These are phyloP conservation scores for Ciborinia camelliae DNA, from an alignment of 2,329 filamentous ascomycete genomes.

Conservation along the genomic window DNA sequence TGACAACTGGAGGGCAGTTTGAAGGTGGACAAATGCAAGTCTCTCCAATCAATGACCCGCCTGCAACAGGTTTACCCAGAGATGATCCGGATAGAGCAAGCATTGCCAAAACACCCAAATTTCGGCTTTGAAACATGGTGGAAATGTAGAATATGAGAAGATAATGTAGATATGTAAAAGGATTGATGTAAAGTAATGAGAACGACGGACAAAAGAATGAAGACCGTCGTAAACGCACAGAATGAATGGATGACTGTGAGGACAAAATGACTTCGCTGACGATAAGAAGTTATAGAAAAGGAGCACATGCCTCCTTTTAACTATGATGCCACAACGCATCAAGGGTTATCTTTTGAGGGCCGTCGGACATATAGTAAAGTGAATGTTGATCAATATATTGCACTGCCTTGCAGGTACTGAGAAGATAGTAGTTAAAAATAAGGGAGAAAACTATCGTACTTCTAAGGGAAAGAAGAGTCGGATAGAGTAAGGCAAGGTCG, in stretches of 20 bases:
- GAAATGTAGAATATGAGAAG: not conserved
- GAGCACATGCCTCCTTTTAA: not conserved
- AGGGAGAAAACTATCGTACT: not conserved
- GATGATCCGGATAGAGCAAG: slow-evolving; percentile 15
- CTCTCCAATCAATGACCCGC: slow-evolving; percentile 9
- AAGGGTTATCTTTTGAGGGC: not conserved
- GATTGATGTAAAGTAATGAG: not conserved
- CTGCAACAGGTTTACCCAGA: slow-evolving; percentile 19
- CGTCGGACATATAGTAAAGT: not conserved
- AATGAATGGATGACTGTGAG: not conserved
- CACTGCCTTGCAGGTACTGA: slow-evolving; percentile 20
- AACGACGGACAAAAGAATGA: slow-evolving; percentile 17
- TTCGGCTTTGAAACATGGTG: slow-evolving; percentile 17
- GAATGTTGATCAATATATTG: slow-evolving; percentile 16
- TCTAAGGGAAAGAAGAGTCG: not conserved
- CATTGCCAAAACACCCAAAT: slow-evolving; percentile 7
- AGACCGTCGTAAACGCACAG: slow-evolving; percentile 9
- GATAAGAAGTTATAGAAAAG: not conserved
- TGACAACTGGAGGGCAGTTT: slow-evolving; percentile 1
- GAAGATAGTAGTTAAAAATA: not conserved
- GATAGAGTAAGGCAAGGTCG: not conserved
- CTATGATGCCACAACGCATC: not conserved
- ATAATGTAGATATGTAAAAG: not conserved
- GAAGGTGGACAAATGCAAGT: slow-evolving; percentile 7
- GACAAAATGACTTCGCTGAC: slow-evolving; percentile 1